Conservation (phyloP, 2,329 filamentous ascomycete genomes). For the Beauveria asiatica region DNA sequence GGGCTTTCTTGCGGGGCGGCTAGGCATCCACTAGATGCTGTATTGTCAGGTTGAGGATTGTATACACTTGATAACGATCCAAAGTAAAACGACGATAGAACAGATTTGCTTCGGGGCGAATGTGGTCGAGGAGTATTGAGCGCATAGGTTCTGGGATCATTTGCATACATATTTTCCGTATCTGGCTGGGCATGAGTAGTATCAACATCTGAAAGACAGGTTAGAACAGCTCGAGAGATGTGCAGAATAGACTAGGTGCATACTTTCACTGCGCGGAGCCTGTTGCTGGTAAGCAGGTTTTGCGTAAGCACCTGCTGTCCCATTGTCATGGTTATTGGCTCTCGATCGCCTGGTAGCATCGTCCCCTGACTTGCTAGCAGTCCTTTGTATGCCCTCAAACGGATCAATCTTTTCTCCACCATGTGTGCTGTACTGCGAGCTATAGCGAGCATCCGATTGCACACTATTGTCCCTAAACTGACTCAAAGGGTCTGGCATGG, state of each 20-base stretch:
- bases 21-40: slow-evolving; percentile 26
- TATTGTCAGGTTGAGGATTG: slow-evolving; percentile 4
- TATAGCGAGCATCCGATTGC: slow-evolving; percentile 41
- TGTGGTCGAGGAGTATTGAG: background rate
- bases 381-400: slow-evolving; percentile 40
- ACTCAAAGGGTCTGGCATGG: slow-evolving; percentile 38
- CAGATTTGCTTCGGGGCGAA: background rate
- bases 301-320: slow-evolving; percentile 5
- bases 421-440: slow-evolving; percentile 47
- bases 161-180: slow-evolving; percentile 9
- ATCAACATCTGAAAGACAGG: background rate
- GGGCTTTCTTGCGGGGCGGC: slow-evolving; percentile 19
- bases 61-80: slow-evolving; percentile 12
- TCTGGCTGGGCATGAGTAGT: background rate
- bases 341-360: background rate
- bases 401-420: slow-evolving; percentile 52
- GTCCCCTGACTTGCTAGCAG: slow-evolving; percentile 31
- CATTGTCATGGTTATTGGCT: background rate
- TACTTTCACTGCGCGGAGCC: background rate
- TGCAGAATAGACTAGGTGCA: background rate
- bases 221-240: background rate
- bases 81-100: background rate
- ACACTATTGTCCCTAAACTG: slow-evolving; percentile 35
- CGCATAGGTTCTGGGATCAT: background rate
- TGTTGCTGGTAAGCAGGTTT: slow-evolving; percentile 3